phyloP scores from a whole-genome alignment of 495 filamentous ascomycete species.

The Penicillium arizonense region DNA sequence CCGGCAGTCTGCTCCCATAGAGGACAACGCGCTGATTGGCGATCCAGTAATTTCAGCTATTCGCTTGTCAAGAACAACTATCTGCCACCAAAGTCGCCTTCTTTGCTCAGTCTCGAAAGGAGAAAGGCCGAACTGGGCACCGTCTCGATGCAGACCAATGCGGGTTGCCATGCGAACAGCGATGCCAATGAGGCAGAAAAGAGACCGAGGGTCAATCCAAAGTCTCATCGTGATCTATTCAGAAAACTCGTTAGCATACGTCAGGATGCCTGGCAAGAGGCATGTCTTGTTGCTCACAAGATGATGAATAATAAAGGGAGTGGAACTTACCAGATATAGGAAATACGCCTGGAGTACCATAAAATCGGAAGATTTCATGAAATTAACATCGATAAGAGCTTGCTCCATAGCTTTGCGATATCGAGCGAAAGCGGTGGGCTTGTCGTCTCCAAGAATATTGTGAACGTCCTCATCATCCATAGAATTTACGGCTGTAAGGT shows the following conservation, averaged over 20 bases:
- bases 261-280: too few relatives aligned
- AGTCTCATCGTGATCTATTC: slow-evolving; percentile 41
- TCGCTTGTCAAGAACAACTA: slow-evolving; percentile 62
- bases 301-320: neutral
- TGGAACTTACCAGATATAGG: slow-evolving; percentile 51
- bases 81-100: slow-evolving; percentile 70
- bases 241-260: neutral
- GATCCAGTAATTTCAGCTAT: slow-evolving; percentile 64
- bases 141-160: slow-evolving; percentile 52
- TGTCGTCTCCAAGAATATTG: slow-evolving; percentile 7
- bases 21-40: slow-evolving; percentile 55
- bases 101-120: slow-evolving; percentile 70
- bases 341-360: slow-evolving; percentile 68
- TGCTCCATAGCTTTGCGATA: slow-evolving; percentile 72
- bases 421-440: slow-evolving; percentile 43
- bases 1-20: slow-evolving; percentile 23
- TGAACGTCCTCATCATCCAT: slow-evolving; percentile 38
- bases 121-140: slow-evolving; percentile 55
- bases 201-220: slow-evolving; percentile 52
- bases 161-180: slow-evolving; percentile 68
- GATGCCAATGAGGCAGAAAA: slow-evolving; percentile 59
- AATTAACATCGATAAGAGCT: slow-evolving; percentile 63
- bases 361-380: slow-evolving; percentile 64
- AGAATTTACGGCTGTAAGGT: slow-evolving; percentile 64
- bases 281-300: neutral